phyloP scores from a whole-genome alignment of 192 early-diverging fungal species.

The Podochytrium sp. region DNA sequence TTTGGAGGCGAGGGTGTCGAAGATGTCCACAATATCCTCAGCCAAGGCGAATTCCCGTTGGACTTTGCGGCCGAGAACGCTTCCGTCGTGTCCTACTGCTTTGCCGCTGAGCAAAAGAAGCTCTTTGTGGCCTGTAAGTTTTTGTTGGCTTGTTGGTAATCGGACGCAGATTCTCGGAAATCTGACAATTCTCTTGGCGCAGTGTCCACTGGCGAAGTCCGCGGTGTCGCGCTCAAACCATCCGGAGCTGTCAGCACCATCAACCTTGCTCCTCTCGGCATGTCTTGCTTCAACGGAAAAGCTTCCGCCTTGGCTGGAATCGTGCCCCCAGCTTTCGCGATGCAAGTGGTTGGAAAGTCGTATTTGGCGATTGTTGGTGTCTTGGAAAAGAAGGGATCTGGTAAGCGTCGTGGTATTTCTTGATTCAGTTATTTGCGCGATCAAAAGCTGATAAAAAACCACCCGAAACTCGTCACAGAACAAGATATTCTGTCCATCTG shows the following conservation, averaged over 20 bases:
- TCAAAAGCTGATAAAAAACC: background rate
- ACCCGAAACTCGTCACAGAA: background rate
- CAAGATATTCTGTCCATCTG: conserved; percentile 28
- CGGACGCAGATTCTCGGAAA: background rate
- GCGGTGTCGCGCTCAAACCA: background rate
- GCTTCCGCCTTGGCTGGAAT: background rate
- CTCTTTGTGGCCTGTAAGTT: conserved; percentile 16
- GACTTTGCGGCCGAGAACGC: background rate
- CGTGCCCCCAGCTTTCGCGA: conserved; percentile 3
- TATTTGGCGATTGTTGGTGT: conserved; percentile 28
- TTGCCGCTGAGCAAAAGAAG: conserved; percentile 9
- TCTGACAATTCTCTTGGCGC: background rate
- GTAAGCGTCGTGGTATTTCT: background rate
- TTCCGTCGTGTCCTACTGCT: background rate
- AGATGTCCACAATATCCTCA: background rate
- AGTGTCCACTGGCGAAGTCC: conserved; percentile 12
- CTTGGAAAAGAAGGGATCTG: background rate
- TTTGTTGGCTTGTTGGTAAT: background rate
- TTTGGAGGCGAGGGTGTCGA: background rate
- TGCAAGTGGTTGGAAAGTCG: conserved; percentile 15
- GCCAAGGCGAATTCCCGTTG: background rate
- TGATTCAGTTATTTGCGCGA: background rate
- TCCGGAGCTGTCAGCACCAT: background rate
- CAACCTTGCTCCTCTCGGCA: background rate
- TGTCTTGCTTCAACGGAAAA: background rate